Base-by-base conservation (phyloP, 257 asterid species). In the Salvia splendens region DNA sequence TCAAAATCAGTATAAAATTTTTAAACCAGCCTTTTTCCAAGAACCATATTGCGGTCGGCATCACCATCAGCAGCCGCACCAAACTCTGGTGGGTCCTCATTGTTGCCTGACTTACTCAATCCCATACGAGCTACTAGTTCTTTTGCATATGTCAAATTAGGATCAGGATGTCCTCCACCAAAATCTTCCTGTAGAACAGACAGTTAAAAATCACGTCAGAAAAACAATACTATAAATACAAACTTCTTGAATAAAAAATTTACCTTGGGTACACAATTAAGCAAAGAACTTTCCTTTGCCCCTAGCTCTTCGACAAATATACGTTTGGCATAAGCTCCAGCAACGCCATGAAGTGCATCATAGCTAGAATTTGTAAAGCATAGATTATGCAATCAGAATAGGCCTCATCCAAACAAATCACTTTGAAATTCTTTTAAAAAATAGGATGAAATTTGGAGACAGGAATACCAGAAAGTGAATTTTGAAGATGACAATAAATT, bases 31-130 rank as follows among this genome's bases (percentile, higher is more conserved):
- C 96, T 88, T 81, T 93, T 93, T 17, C 99, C 99, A 12, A 93
- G 96, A 76, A 93, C 36, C 99, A 93, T 93, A 66, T 93, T 93
- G 69, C 99, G 95, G 75, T 93, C 99, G 24, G 97, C 99, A 84
- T 93, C 99, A 69, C 99, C 99, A 80, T 93, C 99, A 76, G 97
- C 95, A 76, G 99, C 99, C 69, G 99, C 99, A 36, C 99, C 99
- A 81, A 93, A 93, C 81, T 93, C 99, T 30, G 99, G 99, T 59
- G 99, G 97, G 59, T 93, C 85, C 61, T 81, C 68, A 59, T 77
- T 95, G 58, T 82, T 62, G 62, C 72, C 61, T 35, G 88, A 71
- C 85, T 88, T 90, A 7, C 95, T 81, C 82, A 93, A 75, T 61
- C 99, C 99, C 99, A 93, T 93, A 51, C 97, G 84, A 52, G 91